Percentiles rank a stretch among this genome's conserved stretches.
Evolutionary conservation across 495 filamentous ascomycete species (phyloP).

Genomic region (Daldinia decipiens): DNA sequence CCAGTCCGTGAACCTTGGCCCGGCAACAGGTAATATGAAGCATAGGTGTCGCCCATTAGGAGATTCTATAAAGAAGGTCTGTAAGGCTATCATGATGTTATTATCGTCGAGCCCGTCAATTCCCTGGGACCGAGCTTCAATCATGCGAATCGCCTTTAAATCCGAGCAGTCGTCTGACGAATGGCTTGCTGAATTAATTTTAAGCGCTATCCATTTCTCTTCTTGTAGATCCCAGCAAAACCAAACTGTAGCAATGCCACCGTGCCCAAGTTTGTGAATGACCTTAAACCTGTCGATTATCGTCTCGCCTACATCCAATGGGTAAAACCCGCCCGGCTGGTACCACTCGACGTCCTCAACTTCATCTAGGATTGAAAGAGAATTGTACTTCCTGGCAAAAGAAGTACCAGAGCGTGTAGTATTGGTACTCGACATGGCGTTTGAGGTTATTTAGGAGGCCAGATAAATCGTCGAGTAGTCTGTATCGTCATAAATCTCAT

Average conservation of each 20-base stretch:
- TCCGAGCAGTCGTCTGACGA: not conserved
- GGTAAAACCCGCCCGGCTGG: not conserved
- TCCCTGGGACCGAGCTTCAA: not conserved
- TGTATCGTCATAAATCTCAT: not conserved
- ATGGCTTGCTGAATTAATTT: not conserved
- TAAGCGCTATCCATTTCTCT: constrained; percentile 1
- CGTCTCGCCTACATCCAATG: not conserved
- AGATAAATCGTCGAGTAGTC: not conserved
- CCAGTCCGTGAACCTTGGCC: not conserved
- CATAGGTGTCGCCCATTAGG: not conserved
- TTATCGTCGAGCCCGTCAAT: not conserved
- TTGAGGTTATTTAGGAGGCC: not conserved
- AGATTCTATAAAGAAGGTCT: not conserved
- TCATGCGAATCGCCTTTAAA: not conserved
- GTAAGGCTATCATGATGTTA: not conserved
- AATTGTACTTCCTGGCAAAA: not conserved
- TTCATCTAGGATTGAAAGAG: not conserved
- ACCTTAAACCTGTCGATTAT: not conserved
- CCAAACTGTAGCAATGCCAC: constrained; percentile 2
- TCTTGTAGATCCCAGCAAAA: constrained; percentile 1
- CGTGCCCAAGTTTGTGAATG: not conserved
- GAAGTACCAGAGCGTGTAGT: not conserved
- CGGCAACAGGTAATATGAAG: not conserved
- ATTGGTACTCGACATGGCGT: not conserved
- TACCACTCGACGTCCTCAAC: constrained; percentile 3